These are phyloP conservation scores for Trichosanthes truncata DNA, from an alignment of 306 rosid genomes.

Conservation along the genomic window DNA sequence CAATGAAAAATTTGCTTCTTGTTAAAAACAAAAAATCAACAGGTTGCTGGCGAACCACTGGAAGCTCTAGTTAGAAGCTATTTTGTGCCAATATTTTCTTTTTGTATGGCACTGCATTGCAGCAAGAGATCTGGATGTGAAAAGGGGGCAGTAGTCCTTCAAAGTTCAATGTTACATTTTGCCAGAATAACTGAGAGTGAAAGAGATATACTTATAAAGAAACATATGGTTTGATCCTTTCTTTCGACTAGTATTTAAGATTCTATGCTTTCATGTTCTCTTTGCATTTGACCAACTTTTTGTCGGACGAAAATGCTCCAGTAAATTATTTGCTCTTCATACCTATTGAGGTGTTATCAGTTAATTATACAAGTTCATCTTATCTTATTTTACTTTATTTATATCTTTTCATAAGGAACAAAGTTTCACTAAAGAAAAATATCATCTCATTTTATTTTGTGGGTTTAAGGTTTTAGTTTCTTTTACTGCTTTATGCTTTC, in stretches of 20 bases:
- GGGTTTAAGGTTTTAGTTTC: not conserved
- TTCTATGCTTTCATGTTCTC: not conserved
- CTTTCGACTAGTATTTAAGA: not conserved
- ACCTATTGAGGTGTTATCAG: not conserved
- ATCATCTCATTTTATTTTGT: not conserved
- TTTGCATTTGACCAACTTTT: not conserved
- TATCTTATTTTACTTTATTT: not conserved
- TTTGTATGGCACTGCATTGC: constrained; percentile 73
- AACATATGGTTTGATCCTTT: constrained; percentile 55
- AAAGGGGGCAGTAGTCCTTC: constrained; percentile 60
- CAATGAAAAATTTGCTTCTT: not conserved
- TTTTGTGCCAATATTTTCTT: constrained; percentile 64
- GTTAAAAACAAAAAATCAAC: constrained; percentile 11
- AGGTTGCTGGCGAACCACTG: constrained; percentile 70
- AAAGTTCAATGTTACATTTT: constrained; percentile 57
- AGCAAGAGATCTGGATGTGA: constrained; percentile 53
- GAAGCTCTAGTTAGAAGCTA: constrained; percentile 49
- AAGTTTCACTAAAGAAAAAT: not conserved
- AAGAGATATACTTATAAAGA: constrained; percentile 75
- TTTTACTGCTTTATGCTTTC: not conserved
- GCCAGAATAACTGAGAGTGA: constrained; percentile 70
- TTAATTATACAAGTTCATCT: not conserved
- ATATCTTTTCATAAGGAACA: not conserved
- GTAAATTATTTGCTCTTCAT: not conserved
- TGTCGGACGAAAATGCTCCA: not conserved